phyloP scores from a whole-genome alignment of 2,329 filamentous ascomycete species.

The Ophiostoma pallidulum region DNA sequence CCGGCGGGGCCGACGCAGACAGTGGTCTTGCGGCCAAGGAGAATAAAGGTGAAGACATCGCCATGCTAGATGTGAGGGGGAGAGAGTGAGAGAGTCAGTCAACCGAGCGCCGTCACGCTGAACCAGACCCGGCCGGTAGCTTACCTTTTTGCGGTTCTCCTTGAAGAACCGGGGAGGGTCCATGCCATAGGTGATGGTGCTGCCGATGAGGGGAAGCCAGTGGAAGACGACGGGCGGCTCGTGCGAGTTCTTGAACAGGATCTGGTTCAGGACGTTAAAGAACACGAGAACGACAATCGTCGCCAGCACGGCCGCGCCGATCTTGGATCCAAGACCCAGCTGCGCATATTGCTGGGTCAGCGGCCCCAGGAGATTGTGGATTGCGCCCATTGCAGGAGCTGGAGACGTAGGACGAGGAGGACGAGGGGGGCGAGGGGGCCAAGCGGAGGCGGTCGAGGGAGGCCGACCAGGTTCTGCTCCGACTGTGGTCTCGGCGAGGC shows the following conservation, averaged over 20 bases:
- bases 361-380: constrained; percentile 43
- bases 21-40: constrained; percentile 42
- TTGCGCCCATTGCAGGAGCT: constrained; percentile 40
- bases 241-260: constrained; percentile 73
- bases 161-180: constrained; percentile 83
- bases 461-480: background rate
- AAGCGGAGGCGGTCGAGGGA: background rate
- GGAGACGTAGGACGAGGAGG: background rate
- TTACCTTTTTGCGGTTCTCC: constrained; percentile 59
- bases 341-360: constrained; percentile 40
- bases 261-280: constrained; percentile 70
- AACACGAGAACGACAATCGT: constrained; percentile 50
- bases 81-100: too few species aligned
- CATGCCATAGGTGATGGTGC: constrained; percentile 89
- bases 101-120: too few species aligned
- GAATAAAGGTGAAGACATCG: constrained; percentile 44
- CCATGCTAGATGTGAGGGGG: constrained; percentile 31
- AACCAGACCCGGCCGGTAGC: background rate
- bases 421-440: background rate
- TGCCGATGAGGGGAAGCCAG: constrained; percentile 76
- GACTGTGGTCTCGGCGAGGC: too few species aligned
- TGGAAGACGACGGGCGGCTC: constrained; percentile 75
- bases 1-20: constrained; percentile 40
- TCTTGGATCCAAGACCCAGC: constrained; percentile 39
- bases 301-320: constrained; percentile 33